phyloP scores from a whole-genome alignment of 495 filamentous ascomycete genomes.

The Geopyxis carbonaria region DNA sequence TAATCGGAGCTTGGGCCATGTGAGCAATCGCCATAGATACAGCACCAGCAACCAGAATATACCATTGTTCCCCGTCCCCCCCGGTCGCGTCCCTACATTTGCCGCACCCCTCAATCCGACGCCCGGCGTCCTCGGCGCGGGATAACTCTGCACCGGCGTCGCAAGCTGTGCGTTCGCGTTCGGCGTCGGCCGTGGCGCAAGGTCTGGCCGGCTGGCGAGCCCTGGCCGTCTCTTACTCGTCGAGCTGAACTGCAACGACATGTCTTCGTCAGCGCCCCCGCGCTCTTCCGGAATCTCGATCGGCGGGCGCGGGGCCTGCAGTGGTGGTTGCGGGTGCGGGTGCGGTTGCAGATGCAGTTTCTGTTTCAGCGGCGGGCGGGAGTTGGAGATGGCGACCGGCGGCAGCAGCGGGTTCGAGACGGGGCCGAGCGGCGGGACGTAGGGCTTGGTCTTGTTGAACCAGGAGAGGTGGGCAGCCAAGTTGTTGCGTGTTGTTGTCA shows the following conservation, averaged over 20 bases:
- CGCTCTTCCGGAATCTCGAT: neutral
- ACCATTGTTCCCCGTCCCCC: neutral
- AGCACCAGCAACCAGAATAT: neutral
- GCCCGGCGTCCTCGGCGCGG: neutral
- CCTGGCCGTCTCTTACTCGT: neutral
- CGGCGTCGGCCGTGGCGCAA: neutral
- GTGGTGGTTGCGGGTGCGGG: neutral
- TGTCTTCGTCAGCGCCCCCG: neutral
- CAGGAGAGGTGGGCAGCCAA: slow-evolving; percentile 21
- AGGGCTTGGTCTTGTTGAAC: slow-evolving; percentile 18
- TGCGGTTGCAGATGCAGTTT: neutral
- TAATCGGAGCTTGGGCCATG: neutral
- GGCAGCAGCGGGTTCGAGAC: slow-evolving; percentile 10
- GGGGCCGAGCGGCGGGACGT: slow-evolving; percentile 12
- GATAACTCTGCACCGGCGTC: neutral
- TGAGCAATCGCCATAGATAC: neutral
- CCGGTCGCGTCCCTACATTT: too few relatives aligned
- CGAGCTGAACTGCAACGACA: slow-evolving; percentile 5
- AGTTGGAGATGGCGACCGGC: slow-evolving; percentile 4
- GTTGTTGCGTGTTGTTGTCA: slow-evolving; percentile 23
- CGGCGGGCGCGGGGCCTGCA: slow-evolving; percentile 4
- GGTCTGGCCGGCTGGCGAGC: neutral
- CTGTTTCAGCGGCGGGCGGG: slow-evolving; percentile 2
- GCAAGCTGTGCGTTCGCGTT: neutral
- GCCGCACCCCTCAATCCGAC: neutral